These are phyloP conservation scores for Sporobolomyces phaffii DNA, from an alignment of 768 basidiomycete genomes.

Conservation along the genomic window DNA sequence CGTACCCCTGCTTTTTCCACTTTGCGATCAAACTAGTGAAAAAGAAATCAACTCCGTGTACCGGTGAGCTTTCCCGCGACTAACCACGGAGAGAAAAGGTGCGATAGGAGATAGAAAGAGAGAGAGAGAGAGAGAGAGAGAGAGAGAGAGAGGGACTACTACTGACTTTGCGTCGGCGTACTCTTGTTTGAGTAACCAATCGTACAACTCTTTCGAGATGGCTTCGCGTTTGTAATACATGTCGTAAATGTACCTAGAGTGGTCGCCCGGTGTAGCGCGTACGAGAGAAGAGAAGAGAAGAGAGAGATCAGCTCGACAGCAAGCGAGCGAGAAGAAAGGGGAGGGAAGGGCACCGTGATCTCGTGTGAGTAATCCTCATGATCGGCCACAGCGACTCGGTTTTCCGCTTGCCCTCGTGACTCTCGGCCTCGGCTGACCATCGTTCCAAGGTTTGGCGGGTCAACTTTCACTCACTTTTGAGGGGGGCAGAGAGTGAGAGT, in stretches of 20 bases:
- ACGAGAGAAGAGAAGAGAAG: slow-evolving; percentile 32
- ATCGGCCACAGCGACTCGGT: slow-evolving; percentile 92
- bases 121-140: not conserved
- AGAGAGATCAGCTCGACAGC: not conserved
- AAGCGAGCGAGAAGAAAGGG: not conserved
- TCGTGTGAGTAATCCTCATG: slow-evolving; percentile 94
- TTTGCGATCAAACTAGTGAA: slow-evolving; percentile 91
- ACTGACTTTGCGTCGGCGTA: slow-evolving; percentile 93
- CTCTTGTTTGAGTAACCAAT: slow-evolving; percentile 94
- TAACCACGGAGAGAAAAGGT: too few species aligned
- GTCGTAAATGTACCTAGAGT: slow-evolving; percentile 95
- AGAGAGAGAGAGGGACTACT: not conserved
- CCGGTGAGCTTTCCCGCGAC: too few species aligned
- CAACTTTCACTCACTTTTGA: too few species aligned
- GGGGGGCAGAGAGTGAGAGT: not conserved
- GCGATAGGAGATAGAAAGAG: not conserved
- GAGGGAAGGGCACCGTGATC: slow-evolving; percentile 52
- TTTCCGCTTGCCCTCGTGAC: slow-evolving; percentile 95
- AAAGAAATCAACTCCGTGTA: too few species aligned
- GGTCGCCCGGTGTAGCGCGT: too few species aligned
- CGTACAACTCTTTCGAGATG: slow-evolving; percentile 75
- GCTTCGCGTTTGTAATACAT: slow-evolving; percentile 98
- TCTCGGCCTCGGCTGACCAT: slow-evolving; percentile 71
- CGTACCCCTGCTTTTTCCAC: slow-evolving; percentile 98
- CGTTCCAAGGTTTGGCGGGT: too few species aligned